These are phyloP conservation scores for Oryza coarctata DNA, from an alignment of 176 grass and related monocot genomes.

Conservation along the genomic window DNA sequence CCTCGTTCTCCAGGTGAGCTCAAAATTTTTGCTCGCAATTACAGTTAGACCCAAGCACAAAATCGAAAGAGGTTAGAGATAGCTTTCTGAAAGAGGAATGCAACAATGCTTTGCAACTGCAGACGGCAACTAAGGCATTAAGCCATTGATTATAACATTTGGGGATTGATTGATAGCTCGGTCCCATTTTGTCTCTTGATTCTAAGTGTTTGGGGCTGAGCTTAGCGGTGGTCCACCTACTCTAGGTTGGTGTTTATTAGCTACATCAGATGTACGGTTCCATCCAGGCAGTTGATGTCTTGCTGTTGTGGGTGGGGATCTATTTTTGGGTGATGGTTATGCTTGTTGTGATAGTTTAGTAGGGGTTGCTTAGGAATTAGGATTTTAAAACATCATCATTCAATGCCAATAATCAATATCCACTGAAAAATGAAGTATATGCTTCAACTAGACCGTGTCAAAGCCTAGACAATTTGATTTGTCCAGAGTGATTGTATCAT, in stretches of 20 bases:
- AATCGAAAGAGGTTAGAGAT: neutral
- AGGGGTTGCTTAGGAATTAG: neutral
- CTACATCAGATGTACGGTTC: neutral
- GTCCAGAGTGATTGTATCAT: neutral
- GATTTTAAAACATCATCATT: neutral
- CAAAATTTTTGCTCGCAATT: neutral
- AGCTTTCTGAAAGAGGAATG: neutral
- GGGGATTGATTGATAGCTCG: neutral
- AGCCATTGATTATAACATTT: no score
- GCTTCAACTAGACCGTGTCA: neutral
- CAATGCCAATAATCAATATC: neutral
- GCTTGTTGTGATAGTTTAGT: neutral
- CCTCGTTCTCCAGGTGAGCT: conserved; percentile 76
- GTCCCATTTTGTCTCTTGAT: conserved; percentile 4
- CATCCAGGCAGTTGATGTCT: neutral
- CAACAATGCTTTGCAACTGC: neutral
- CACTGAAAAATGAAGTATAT: neutral
- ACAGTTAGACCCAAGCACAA: neutral
- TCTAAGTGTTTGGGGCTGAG: neutral
- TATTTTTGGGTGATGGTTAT: conserved; percentile 14
- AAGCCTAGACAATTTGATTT: neutral
- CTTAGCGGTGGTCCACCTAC: no score
- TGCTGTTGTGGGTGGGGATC: neutral
- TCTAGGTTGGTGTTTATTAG: neutral
- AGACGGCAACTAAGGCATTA: neutral